A percentile compares a stretch with the other conserved stretches of the same genome.
phyloP scores from a whole-genome alignment of 108 stramenopile species.

The Pelagomonas calceolata region DNA sequence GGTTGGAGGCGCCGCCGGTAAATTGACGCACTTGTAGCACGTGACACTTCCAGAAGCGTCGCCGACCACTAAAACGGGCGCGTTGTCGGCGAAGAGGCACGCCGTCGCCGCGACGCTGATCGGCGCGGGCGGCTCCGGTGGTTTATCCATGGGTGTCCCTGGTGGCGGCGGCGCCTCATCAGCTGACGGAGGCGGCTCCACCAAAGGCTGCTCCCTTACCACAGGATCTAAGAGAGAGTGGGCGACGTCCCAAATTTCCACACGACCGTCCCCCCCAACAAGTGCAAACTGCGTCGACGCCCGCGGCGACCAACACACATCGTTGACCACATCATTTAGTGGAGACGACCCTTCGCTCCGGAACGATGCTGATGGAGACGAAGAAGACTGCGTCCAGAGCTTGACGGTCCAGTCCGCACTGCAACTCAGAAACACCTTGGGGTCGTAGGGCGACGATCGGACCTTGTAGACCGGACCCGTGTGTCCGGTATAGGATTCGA shows the following conservation, averaged over 20 bases:
- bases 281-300: constrained; percentile 36
- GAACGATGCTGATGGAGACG: constrained; percentile 19
- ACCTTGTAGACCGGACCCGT: constrained; percentile 46
- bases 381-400: constrained; percentile 16
- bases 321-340: constrained; percentile 35
- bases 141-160: no score
- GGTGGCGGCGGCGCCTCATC: no score
- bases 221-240: constrained; percentile 31
- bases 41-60: not conserved
- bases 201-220: not conserved
- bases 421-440: constrained; percentile 35
- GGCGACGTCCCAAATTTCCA: constrained; percentile 44
- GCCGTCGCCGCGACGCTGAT: not conserved
- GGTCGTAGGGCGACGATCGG: constrained; percentile 33
- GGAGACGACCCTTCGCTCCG: constrained; percentile 21
- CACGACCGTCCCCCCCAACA: constrained; percentile 40
- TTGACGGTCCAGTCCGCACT: constrained; percentile 48
- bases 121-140: no score
- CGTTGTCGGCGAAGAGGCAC: not conserved
- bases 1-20: no score
- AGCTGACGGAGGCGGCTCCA: not conserved
- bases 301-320: constrained; percentile 42
- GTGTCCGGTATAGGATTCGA: constrained; percentile 42
- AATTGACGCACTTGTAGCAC: constrained; percentile 1
- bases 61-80: not conserved